Percentiles rank a stretch among this genome's conserved stretches.
These are phyloP conservation scores for Solanum chacoense DNA, from an alignment of 305 asterid genomes.

Conservation along the genomic window DNA sequence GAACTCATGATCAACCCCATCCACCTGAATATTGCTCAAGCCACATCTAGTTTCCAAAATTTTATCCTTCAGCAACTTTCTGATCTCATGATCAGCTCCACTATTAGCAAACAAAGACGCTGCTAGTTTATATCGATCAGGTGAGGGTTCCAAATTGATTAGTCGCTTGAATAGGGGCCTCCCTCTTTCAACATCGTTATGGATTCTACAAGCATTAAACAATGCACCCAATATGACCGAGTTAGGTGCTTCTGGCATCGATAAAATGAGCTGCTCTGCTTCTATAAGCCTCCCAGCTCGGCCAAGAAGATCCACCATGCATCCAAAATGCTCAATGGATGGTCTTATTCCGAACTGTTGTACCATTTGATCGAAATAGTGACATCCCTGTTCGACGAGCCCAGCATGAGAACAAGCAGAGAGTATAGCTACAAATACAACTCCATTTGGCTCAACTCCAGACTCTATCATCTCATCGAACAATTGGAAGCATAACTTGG, in stretches of 20 bases:
- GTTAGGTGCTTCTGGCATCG: constrained; percentile 10
- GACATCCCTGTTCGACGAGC: constrained; percentile 2
- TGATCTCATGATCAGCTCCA: neutral
- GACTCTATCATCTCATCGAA: constrained; percentile 3
- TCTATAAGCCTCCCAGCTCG: constrained; percentile 12
- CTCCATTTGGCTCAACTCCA: constrained; percentile 1
- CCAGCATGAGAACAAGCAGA: constrained; percentile 16
- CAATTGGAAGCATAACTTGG: constrained; percentile 7
- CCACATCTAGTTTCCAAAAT: neutral
- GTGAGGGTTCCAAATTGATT: constrained; percentile 5
- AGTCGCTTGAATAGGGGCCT: constrained; percentile 1
- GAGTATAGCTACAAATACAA: constrained; percentile 7
- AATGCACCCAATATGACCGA: constrained; percentile 15
- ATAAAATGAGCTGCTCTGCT: constrained; percentile 7
- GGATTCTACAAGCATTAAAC: constrained; percentile 15
- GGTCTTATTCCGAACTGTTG: constrained; percentile 3
- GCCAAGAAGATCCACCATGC: constrained; percentile 20
- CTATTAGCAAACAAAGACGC: constrained; percentile 1
- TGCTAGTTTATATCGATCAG: constrained; percentile 17
- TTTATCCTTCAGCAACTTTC: neutral
- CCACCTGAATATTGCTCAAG: constrained; percentile 17
- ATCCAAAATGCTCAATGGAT: constrained; percentile 14
- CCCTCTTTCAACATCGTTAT: constrained; percentile 12
- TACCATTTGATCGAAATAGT: constrained; percentile 9
- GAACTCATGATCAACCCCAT: constrained; percentile 21